These are phyloP conservation scores for Dactylellina cionopaga DNA, from an alignment of 2,329 filamentous ascomycete genomes.

Conservation along the genomic window DNA sequence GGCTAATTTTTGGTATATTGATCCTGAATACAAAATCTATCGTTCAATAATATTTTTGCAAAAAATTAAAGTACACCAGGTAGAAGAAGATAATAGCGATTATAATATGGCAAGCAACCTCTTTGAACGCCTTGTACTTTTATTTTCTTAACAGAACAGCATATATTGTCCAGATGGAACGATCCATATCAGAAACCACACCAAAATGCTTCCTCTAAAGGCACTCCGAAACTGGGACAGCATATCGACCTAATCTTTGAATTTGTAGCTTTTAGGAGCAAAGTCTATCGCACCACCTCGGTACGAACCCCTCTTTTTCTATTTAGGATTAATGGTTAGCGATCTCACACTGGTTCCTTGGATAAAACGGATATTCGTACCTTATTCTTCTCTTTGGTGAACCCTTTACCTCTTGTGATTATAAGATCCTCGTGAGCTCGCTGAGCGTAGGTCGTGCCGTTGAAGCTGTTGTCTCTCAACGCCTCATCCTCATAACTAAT, in stretches of 20 bases:
- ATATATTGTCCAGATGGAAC: no score
- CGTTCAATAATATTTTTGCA: no score
- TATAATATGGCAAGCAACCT: no score
- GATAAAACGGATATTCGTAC: conserved; percentile 60
- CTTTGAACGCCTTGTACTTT: neutral
- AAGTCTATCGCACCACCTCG: conserved; percentile 89
- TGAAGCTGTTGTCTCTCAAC: conserved; percentile 73
- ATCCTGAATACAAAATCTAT: no score
- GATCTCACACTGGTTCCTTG: conserved; percentile 4
- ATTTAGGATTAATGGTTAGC: conserved; percentile 12
- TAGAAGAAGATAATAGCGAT: no score
- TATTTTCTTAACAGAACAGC: neutral
- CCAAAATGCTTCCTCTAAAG: no score
- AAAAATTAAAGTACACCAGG: no score
- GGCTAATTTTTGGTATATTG: no score
- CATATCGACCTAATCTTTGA: conserved; percentile 75
- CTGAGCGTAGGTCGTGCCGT: conserved; percentile 86
- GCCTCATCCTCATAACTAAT: conserved; percentile 54
- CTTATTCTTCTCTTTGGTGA: conserved; percentile 99
- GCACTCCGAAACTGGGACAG: no score
- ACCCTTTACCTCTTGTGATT: conserved; percentile 92
- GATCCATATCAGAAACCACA: no score
- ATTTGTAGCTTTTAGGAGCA: conserved; percentile 84
- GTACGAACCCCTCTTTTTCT: conserved; percentile 88
- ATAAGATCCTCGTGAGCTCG: conserved; percentile 87